Percentiles rank a stretch among this genome's conserved stretches.
These are phyloP conservation scores for Trichoderma pleuroti DNA, from an alignment of 2,329 filamentous ascomycete species.

Conservation along the genomic window DNA sequence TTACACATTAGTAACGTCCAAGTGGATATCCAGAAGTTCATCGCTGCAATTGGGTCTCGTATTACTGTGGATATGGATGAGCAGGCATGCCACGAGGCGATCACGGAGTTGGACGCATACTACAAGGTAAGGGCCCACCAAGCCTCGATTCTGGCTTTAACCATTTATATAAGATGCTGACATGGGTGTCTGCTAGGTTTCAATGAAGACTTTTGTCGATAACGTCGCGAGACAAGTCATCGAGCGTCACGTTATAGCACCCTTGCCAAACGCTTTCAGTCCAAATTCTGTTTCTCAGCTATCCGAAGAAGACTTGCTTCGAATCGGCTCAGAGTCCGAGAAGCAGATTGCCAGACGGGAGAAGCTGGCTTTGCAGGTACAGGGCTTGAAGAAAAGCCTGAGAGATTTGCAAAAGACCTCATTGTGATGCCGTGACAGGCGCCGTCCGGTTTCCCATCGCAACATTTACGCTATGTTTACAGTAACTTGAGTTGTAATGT, in stretches of 20 bases:
- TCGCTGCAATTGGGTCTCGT: background rate
- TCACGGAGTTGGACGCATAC: background rate
- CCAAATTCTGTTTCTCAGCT: background rate
- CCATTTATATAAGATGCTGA: background rate
- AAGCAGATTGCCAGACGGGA: background rate
- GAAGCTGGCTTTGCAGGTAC: background rate
- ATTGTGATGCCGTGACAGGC: background rate
- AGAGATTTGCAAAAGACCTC: background rate
- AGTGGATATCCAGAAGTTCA: background rate
- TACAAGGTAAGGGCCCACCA: background rate
- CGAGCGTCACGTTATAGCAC: background rate
- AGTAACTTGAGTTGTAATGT: background rate
- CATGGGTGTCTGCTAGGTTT: background rate
- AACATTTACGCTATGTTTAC: background rate
- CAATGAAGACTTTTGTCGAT: conserved; percentile 5
- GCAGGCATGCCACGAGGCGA: background rate
- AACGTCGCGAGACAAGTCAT: conserved; percentile 5
- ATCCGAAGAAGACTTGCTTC: conserved; percentile 1
- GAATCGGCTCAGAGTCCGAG: background rate
- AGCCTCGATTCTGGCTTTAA: rapidly evolving
- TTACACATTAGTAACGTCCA: background rate
- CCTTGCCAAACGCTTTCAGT: background rate
- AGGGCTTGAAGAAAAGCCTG: background rate
- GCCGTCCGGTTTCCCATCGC: background rate
- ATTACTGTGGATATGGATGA: background rate